These are phyloP conservation scores for Amanita exitialis DNA, from an alignment of 768 basidiomycete species.

Conservation along the genomic window DNA sequence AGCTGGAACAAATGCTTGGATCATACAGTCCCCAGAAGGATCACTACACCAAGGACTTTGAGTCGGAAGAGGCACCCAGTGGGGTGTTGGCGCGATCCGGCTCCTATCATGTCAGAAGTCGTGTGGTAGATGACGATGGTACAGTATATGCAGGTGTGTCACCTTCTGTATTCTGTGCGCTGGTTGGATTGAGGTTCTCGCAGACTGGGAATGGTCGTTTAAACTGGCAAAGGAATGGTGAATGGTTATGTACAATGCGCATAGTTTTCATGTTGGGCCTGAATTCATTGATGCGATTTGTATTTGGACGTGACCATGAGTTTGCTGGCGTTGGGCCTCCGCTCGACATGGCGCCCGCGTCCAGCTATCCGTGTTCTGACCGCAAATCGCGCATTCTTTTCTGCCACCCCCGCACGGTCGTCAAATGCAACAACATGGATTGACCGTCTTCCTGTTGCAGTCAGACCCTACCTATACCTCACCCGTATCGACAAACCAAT, in stretches of 20 bases:
- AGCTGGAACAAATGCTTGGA: constrained; percentile 89
- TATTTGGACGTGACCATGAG: background rate
- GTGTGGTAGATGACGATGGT: constrained; percentile 84
- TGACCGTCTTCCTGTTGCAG: constrained; percentile 45
- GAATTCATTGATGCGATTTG: background rate
- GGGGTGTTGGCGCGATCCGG: constrained; percentile 82
- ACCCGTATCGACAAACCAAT: constrained; percentile 95
- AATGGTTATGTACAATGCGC: constrained; percentile 15
- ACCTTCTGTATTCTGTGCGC: background rate
- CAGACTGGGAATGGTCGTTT: constrained; percentile 86
- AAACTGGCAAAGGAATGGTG: constrained; percentile 88
- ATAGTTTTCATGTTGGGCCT: background rate
- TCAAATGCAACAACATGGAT: constrained; percentile 42
- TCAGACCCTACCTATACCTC: constrained; percentile 76
- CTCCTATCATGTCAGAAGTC: constrained; percentile 66
- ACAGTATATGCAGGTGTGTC: constrained; percentile 66
- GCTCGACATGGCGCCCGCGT: background rate
- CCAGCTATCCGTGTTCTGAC: background rate
- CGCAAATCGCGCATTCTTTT: background rate
- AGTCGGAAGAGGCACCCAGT: constrained; percentile 58
- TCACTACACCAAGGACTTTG: constrained; percentile 69
- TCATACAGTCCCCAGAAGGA: constrained; percentile 75
- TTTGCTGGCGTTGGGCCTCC: background rate
- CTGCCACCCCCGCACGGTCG: constrained; percentile 3
- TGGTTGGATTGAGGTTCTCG: background rate